A percentile compares a stretch with the other conserved stretches of the same genome.
Evolutionary conservation across 257 asterid species (phyloP).

Genomic region (Fraxinus anomala): DNA sequence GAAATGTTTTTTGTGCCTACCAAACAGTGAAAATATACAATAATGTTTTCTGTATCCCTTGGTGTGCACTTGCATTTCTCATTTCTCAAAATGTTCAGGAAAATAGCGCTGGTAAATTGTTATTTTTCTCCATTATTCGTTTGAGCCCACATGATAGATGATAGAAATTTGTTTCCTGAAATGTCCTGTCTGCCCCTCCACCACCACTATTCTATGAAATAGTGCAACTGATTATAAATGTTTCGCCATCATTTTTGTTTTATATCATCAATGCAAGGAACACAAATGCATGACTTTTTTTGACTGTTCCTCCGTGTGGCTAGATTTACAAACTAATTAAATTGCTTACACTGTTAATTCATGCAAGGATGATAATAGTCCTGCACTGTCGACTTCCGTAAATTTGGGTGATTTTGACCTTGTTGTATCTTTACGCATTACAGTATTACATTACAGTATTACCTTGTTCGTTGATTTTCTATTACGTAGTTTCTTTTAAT

Average conservation of each 20-base stretch:
- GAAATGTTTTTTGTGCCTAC: too few species aligned
- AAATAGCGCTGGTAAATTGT: background rate
- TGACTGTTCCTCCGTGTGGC: background rate
- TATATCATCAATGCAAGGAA: background rate
- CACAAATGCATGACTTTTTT: background rate
- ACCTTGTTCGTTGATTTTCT: background rate
- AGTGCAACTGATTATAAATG: background rate
- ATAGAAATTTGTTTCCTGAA: background rate
- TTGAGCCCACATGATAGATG: background rate
- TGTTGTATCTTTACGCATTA: slow-evolving; percentile 5
- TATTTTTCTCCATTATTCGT: background rate
- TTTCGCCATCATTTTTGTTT: background rate
- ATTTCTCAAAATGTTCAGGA: background rate
- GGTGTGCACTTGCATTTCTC: background rate
- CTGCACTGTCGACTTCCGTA: background rate
- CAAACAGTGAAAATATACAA: background rate
- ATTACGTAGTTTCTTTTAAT: background rate
- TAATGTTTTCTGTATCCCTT: background rate
- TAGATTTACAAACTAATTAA: background rate
- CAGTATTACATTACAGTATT: slow-evolving; percentile 4
- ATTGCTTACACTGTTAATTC: background rate
- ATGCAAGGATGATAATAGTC: background rate
- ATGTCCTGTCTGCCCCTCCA: background rate
- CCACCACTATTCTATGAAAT: background rate
- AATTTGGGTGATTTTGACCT: background rate